Base-by-base conservation (phyloP, 2,329 filamentous ascomycete genomes). In the Monosporascus ibericus region DNA sequence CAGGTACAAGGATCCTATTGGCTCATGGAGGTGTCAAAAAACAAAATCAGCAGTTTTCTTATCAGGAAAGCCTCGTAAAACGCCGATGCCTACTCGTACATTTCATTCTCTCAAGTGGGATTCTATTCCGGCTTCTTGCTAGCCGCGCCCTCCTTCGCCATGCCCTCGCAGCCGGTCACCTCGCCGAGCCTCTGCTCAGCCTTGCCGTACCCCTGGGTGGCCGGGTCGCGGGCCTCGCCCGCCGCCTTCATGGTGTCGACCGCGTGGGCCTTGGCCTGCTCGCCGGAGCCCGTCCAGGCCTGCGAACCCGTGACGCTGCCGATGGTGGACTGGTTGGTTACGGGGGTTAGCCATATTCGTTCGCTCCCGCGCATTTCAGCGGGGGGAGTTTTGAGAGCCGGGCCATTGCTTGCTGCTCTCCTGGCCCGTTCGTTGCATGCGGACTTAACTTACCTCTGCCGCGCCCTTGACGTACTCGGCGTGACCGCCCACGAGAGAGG, bases 381-480 rank as follows among this genome's bases (percentile, higher is more conserved):
- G 17, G 5, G 30, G 27, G 11, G 30, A 2, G 27, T 11, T 30
- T 30, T 30, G 9, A 14, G 27, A 5, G 3, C 40, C 5, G 44
- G 37, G 24, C 20, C 1, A 42, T 38, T 42, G 18, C 6, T 25
- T 11, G 7, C 25, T 51, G n/a, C 17, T 30, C 3, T 1, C 27
- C 3, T 30, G 27, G 2, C 27, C 5, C 9, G 27, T 30, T 30
- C 2, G 27, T 34, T 22, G 24, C 14, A 39, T 42, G 27, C 14
- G 46, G n/a, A 24, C 27, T 40, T 30, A 36, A 63, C 69, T 52
- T 68, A 85, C 86, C 72, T 86, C 82, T 51, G 81, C 78, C 6
- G 81, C 81, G 49, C 85, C 86, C 63, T 88, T 88, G 62, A 82
- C 76, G 62, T 87, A 89, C 63, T 87, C 81, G 34, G 76, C 83